phyloP scores from a whole-genome alignment of 495 filamentous ascomycete species.

The Daldinia concentrica region DNA sequence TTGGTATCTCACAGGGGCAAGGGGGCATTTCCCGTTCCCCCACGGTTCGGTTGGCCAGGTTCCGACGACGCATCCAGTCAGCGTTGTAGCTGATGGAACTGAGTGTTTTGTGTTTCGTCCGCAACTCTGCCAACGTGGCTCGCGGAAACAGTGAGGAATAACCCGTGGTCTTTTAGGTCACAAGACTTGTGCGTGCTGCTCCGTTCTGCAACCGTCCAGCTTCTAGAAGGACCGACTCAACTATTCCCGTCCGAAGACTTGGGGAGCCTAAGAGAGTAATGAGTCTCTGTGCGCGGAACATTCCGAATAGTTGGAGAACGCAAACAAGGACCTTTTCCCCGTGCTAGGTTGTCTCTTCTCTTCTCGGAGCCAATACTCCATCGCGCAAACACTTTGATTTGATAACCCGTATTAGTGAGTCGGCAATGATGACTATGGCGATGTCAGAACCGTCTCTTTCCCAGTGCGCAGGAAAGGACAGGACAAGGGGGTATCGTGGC shows the following conservation, averaged over 20 bases:
- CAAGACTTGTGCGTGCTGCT: constrained; percentile 33
- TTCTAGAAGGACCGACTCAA: constrained; percentile 43
- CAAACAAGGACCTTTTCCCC: constrained; percentile 28
- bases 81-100: constrained; percentile 43
- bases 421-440: constrained; percentile 16
- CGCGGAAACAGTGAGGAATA: constrained; percentile 23
- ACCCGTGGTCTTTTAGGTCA: constrained; percentile 35
- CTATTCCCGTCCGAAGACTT: constrained; percentile 34
- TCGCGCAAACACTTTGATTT: constrained; percentile 26
- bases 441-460: constrained; percentile 14
- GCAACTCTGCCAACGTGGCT: constrained; percentile 36
- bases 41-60: constrained; percentile 36
- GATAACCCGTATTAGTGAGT: constrained; percentile 6
- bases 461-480: constrained; percentile 22
- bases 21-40: constrained; percentile 23
- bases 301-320: constrained; percentile 3
- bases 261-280: constrained; percentile 17
- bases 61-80: constrained; percentile 44
- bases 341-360: constrained; percentile 6
- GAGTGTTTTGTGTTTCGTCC: constrained; percentile 40
- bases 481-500: constrained; percentile 41
- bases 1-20: constrained; percentile 31
- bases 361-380: constrained; percentile 9
- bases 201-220: constrained; percentile 35
- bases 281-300: constrained; percentile 8